Evolutionary conservation across 2,329 filamentous ascomycete species (phyloP), one percentile per base, ranked within the genome.

Genomic region (Gyromitra esculenta): DNA sequence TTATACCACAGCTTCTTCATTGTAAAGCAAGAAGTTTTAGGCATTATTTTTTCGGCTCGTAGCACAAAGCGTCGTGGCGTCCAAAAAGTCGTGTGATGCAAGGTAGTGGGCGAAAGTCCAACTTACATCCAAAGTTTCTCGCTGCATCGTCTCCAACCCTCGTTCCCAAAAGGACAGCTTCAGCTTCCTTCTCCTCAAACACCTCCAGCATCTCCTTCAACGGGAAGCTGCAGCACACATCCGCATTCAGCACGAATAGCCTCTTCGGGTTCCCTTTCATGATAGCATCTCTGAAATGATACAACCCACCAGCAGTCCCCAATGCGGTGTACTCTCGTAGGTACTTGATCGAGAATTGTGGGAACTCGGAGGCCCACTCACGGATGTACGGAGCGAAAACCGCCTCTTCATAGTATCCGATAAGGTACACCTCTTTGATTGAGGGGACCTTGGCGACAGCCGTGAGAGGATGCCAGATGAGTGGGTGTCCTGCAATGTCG

Each of bases 361-460:
- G 93, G 86, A 97, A 97, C 83, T 93, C 91, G 84, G 89, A 89
- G 77, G 90, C 87, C 77, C 94, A 90, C 83, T 97, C 92, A 85
- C 97, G 97, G 87, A 98, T 97, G 86, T 98, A 98, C 85, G 97
- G 94, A 82, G 94, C 92, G 89, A 98, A 97, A 82, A 98, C 93
- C 57, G 90, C 89, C 86, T 98, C 96, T 84, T 99, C 96, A 85
- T 98, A 99, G 89, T 99, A 99, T 83, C 96, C 96, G 83, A 99
- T 96, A 82, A 99, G 91, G 87, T 96, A 94, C 81, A 99, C 95
- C 85, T 99, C 96, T 83, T 94, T 92, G 84, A 99, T 93, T 82
- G 92, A 91, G 82, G 93, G 91, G 77, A 98, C 92, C 84, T 94
- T 96, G 80, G 92, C 90, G 82, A 98, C 89, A 82, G 96, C 94